Evolutionary conservation across 2,329 filamentous ascomycete species (phyloP).

Genomic region (Botrytis sinoallii): DNA sequence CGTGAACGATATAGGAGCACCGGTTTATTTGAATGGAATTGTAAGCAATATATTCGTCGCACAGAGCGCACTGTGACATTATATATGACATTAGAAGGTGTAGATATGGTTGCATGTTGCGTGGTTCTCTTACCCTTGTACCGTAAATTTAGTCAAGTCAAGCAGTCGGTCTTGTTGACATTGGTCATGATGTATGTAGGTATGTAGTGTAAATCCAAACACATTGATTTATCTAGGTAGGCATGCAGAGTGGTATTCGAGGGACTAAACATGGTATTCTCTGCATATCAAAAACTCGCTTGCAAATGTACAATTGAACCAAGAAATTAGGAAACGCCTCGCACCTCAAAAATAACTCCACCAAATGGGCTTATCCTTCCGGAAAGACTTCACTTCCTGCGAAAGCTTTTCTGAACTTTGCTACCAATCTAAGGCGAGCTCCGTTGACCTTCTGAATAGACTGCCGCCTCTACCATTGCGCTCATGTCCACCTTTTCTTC

Average conservation of each 20-base stretch:
- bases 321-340: slow-evolving; percentile 19
- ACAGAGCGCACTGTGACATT: not conserved
- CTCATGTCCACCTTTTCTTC: not conserved
- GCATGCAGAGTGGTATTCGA: not conserved
- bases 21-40: not conserved
- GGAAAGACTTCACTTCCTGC: not conserved
- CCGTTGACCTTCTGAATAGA: not conserved
- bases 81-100: not conserved
- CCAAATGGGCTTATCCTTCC: not conserved
- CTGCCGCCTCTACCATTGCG: not conserved
- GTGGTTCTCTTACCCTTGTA: not conserved
- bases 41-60: not conserved
- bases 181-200: not conserved
- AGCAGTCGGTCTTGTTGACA: not conserved
- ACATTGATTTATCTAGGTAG: not conserved
- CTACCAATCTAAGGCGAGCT: not conserved
- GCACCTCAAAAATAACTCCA: slow-evolving; percentile 16
- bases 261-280: slow-evolving; percentile 15
- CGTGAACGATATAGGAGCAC: not conserved
- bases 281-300: slow-evolving; percentile 12
- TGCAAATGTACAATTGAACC: slow-evolving; percentile 13
- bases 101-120: not conserved
- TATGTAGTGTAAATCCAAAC: not conserved
- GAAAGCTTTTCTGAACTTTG: not conserved
- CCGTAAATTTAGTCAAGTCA: not conserved